These are phyloP conservation scores for Berberis thunbergii DNA, from an alignment of 164 flowering plant genomes.

Conservation along the genomic window DNA sequence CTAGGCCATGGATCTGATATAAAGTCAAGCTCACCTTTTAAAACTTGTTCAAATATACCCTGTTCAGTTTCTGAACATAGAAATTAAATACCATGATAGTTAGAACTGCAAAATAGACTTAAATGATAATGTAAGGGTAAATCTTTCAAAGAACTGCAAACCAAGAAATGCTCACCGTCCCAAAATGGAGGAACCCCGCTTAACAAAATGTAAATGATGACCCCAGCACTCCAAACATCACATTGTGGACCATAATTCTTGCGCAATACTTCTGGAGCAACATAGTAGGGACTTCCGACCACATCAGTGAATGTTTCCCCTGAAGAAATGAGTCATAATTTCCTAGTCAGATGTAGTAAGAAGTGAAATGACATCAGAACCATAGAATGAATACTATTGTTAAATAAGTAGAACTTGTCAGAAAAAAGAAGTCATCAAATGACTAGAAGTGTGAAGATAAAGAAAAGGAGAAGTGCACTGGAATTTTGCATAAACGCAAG, in stretches of 20 bases:
- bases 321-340: slow-evolving; percentile 10
- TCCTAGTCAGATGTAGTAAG: slow-evolving; percentile 1
- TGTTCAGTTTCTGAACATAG: slow-evolving; percentile 58
- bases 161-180: slow-evolving; percentile 44
- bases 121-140: background rate
- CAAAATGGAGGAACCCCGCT: slow-evolving; percentile 83
- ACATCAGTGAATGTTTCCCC: slow-evolving; percentile 64
- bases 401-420: too few relatives aligned
- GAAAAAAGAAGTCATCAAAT: too few relatives aligned
- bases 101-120: background rate
- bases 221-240: slow-evolving; percentile 84
- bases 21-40: slow-evolving; percentile 72
- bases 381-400: too few relatives aligned
- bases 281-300: slow-evolving; percentile 80
- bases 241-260: slow-evolving; percentile 64
- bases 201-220: slow-evolving; percentile 62
- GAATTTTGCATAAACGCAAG: too few relatives aligned
- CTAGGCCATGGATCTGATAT: slow-evolving; percentile 80
- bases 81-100: background rate
- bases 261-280: slow-evolving; percentile 66
- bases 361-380: background rate
- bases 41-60: slow-evolving; percentile 76
- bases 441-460: too few relatives aligned
- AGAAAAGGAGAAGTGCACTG: too few relatives aligned
- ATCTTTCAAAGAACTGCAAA: background rate